Evolutionary conservation across 75 land plant genomes (phyloP), one percentile per base, ranked within the genome.

Genomic region (Sequoiadendron giganteum): DNA sequence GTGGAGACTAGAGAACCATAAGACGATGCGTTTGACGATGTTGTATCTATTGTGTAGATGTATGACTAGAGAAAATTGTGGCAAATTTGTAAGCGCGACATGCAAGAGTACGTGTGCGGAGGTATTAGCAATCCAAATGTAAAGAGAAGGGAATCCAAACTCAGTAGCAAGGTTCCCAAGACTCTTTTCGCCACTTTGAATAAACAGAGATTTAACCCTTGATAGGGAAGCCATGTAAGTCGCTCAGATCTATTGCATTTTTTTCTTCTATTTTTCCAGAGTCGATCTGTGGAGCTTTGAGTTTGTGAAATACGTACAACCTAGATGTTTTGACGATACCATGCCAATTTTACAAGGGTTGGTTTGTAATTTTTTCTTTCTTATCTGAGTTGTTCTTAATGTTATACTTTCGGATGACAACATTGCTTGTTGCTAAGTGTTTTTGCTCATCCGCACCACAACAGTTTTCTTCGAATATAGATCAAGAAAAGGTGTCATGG

Each of bases 121-220:
- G 90, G 91, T 90, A 79, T 77, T 90, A 88, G 54, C 81, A 55
- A 87, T 52, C 87, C 91, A 19, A 90, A 90, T 48, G 91, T 88
- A 56, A 52, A 52, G 54, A 52, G 54, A 52, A 52, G 15, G 54
- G 15, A 52, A 52, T 52, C 42, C 61, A 65, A 85, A 19, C 83
- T 90, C 6, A 70, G 73, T 5, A 85, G 48, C 85, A 85, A 5
- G 91, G 77, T 13, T 52, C 91, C 49, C 83, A 88, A 10, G 90
- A 85, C 83, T 90, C 85, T 58, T 90, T 90, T 47, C 78, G 91
- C 42, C 83, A 90, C 36, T 90, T 90, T 54, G 90, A 90, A 81
- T 90, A 89, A 88, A 86, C 15, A 86, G 83, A 32, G 86, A 86
- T 30, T 90, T 90, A 54, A 88, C 81, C 9, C 91, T 81, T 3